A percentile compares a stretch with the other conserved stretches of the same genome.
These are phyloP conservation scores for Linum usitatissimum DNA, from an alignment of 345 rosid genomes.

Conservation along the genomic window DNA sequence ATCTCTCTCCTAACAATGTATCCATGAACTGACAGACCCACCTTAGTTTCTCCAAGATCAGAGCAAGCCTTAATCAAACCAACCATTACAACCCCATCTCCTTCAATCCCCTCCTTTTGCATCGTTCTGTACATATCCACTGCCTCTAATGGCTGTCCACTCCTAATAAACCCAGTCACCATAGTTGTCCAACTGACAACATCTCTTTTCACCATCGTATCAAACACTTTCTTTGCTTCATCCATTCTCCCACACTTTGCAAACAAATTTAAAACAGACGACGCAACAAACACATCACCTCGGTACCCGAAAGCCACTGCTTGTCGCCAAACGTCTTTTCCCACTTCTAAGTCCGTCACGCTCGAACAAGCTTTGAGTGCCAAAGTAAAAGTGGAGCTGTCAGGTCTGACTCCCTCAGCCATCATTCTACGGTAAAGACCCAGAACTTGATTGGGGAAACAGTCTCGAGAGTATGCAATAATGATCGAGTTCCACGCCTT, in stretches of 20 bases:
- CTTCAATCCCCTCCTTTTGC: conserved; percentile 53
- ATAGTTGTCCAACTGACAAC: conserved; percentile 64
- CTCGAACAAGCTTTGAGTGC: conserved; percentile 57
- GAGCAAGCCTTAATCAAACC: conserved; percentile 62
- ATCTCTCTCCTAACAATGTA: conserved; percentile 38
- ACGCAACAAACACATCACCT: conserved; percentile 56
- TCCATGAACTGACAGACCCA: conserved; percentile 55
- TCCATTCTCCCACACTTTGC: conserved; percentile 42
- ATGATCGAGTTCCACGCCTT: conserved; percentile 49
- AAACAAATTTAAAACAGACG: conserved; percentile 62
- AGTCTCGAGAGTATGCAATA: conserved; percentile 39
- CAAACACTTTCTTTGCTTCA: conserved; percentile 40
- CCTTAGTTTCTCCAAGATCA: conserved; percentile 33
- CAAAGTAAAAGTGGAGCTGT: conserved; percentile 64
- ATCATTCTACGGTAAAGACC: conserved; percentile 43
- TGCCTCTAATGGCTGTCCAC: conserved; percentile 36
- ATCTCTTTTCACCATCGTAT: conserved; percentile 47
- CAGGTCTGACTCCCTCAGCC: conserved; percentile 38
- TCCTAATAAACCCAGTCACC: conserved; percentile 47
- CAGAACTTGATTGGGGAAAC: conserved; percentile 33
- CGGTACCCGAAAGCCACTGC: conserved; percentile 50
- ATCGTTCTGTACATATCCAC: conserved; percentile 39
- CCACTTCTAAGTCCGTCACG: conserved; percentile 31
- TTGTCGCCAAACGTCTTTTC: conserved; percentile 42
- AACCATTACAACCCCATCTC: conserved; percentile 41